Conservation (phyloP, 2,329 filamentous ascomycete genomes). For the Nannizziopsis arthrosporioides region DNA sequence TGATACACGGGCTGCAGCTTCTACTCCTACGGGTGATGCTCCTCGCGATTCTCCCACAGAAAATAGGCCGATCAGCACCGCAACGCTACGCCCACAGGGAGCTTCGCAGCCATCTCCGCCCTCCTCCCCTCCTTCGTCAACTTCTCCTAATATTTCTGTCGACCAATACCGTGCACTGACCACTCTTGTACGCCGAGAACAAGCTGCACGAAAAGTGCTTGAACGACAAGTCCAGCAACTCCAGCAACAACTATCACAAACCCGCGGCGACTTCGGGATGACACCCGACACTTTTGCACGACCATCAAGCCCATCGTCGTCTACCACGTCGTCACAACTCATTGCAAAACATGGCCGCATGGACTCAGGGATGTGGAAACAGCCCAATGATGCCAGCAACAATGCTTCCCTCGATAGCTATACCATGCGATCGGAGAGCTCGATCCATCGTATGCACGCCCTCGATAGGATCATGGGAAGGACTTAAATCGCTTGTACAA, state of each 20-base stretch:
- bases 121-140: constrained; percentile 21
- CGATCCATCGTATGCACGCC: constrained; percentile 2
- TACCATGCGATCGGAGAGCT: not conserved
- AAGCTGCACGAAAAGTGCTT: constrained; percentile 35
- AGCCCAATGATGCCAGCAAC: not conserved
- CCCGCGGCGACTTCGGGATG: constrained; percentile 26
- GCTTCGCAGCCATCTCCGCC: constrained; percentile 20
- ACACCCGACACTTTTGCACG: constrained; percentile 24
- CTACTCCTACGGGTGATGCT: constrained; percentile 7
- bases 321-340: not conserved
- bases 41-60: constrained; percentile 17
- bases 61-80: constrained; percentile 24
- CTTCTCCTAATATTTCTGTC: constrained; percentile 27
- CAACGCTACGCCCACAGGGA: constrained; percentile 18
- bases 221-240: constrained; percentile 35
- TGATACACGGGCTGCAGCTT: constrained; percentile 6
- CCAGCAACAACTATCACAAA: constrained; percentile 30
- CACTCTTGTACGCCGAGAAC: constrained; percentile 36
- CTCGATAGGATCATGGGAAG: constrained; percentile 8
- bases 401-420: constrained; percentile 2
- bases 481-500: not conserved
- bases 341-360: constrained; percentile 1
- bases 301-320: constrained; percentile 12
- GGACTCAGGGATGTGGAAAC: constrained; percentile 8
- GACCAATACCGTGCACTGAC: constrained; percentile 39